Base-by-base conservation (phyloP, 495 filamentous ascomycete genomes). In the Penicillium psychrofluorescens region DNA sequence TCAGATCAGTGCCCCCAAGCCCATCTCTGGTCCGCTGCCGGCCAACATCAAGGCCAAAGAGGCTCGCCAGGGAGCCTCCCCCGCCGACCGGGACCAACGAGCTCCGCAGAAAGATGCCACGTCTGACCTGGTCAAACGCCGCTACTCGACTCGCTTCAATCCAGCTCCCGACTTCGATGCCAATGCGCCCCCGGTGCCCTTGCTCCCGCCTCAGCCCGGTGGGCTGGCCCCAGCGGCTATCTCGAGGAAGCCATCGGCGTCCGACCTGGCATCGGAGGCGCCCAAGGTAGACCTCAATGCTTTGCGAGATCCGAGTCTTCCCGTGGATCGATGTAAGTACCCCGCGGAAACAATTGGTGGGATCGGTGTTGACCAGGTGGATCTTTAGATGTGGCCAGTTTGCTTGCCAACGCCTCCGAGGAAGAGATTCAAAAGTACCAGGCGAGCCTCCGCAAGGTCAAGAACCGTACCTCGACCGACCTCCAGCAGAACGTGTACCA, bases 401-500 rank as follows among this genome's bases (percentile, higher is more conserved):
- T 95, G 11, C 79, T 99, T 12, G 81, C 88, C 50, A 88, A 95
- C 57, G 90, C 92, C 13, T 88, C 88, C n/a, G 94, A 95, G 60
- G 79, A 88, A 53, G 90, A 96, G 48, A 95, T 99, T 41, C 80
- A 80, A 33, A 81, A 89, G 33, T 99, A 83, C 61, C 86, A 95
- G 54, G 58, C 70, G 35, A 78, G 77, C 9, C 70, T 99, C 30
- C 77, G 80, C 48, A 88, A 88, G 55, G 72, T 91, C 38, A 88
- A 90, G 56, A 82, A 80, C 49, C 79, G 87, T 31, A 90, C 89
- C 1, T 89, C 90, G 3, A 81, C 81, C 29, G 89, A 97, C 55
- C 74, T 99, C 8, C 94, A 97, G 56, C 86, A 94, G 54, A 99
- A 89, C 70, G 88, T 99, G 29, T 95, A 91, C 63, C 90, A 96